Evolutionary conservation across 1,284 basidiomycete species (phyloP), one percentile per base, ranked within the genome.

Genomic region (Butyriboletus appendiculatus): DNA sequence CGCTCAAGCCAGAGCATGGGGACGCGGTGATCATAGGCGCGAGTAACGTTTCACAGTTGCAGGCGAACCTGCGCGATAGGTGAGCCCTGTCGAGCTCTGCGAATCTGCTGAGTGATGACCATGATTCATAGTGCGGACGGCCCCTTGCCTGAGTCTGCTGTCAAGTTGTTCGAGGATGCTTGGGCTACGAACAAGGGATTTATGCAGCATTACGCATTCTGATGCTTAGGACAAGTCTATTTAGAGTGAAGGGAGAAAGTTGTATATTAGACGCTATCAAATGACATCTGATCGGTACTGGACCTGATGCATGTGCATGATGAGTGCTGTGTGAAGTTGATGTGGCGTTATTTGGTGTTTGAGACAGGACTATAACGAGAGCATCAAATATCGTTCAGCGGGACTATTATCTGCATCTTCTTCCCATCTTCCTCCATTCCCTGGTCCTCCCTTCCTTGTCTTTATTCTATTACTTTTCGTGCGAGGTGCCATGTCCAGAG

Each of bases 111-210:
- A 26, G 24, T 45, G 12, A 28, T 45, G 45, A 28, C n/a, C n/a
- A 28, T 26, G 24, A 22, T 50, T 15, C 18, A 18, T 40, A 77
- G 66, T 79, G 81, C 60, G 78, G 80, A 0, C 76, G 79, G 11
- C 65, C 46, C 45, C 42, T 30, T 82, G 12, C 78, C 81, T 1
- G 70, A 78, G 32, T 76, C 77, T 9, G 73, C 81, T n/a, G 64
- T 79, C 39, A 63, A 73, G 57, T 73, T 75, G 15, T 61, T 81
- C 20, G 76, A 80, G 50, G 67, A 76, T 53, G 74, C 75, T 14
- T 56, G 56, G 56, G n/a, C 41, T 32, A 16, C 35, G 18, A 48
- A 18, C 22, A 62, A 52, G 44, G 39, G n/a, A 2, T 2, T 30
- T 12, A 5, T 43, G 26, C 32, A 4, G 15, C 41, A 56, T 24